Evolutionary conservation across 2,329 filamentous ascomycete genomes (phyloP), one percentile per base, ranked within the genome.

Genomic region (Talaromyces sp.): DNA sequence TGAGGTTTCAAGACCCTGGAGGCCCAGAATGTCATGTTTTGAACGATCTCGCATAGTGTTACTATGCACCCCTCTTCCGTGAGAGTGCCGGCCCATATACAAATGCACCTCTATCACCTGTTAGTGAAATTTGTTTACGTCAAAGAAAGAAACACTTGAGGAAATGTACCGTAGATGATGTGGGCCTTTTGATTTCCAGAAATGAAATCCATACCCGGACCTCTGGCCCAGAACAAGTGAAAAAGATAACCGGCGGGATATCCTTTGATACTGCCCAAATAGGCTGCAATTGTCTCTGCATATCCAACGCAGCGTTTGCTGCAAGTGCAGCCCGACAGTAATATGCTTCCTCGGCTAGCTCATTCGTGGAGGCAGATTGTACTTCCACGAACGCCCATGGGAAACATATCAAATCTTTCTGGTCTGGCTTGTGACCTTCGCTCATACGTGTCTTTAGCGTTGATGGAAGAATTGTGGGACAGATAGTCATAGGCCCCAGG

Each of bases 21-120:
- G 13, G 61, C 61, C 61, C 61, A 63, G 57, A 63, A 63, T 19
- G 50, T 57, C 61, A 58, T 57, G 11, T 63, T 63, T 35, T 63
- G 37, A 7, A 63, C 27, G 14, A 63, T 63, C 33, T 63, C 39
- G 39, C 37, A 50, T 3, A 63, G 50, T 11, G 9, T n/a, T 47
- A 57, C 39, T 35, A 63, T 47, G 39, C 50, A 57, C 61, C 61
- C 48, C 8, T 50, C 48, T 57, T 50, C 61, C 3, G 61, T 58
- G n/a, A 63, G 50, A n/a, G 61, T 57, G 22, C 61, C 61, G 0
- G 39, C 39, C 50, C 50, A 63, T 39, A 63, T 57, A 37, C 61
- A 57, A 27, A 63, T 7, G n/a, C 13, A 56, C 27, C 27, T 63
- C 61, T 63, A 7, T 57, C 3, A 1, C 13, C 5, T 52, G 61